Evolutionary conservation across 768 basidiomycete genomes (phyloP).

Genomic region (Russula emetica): DNA sequence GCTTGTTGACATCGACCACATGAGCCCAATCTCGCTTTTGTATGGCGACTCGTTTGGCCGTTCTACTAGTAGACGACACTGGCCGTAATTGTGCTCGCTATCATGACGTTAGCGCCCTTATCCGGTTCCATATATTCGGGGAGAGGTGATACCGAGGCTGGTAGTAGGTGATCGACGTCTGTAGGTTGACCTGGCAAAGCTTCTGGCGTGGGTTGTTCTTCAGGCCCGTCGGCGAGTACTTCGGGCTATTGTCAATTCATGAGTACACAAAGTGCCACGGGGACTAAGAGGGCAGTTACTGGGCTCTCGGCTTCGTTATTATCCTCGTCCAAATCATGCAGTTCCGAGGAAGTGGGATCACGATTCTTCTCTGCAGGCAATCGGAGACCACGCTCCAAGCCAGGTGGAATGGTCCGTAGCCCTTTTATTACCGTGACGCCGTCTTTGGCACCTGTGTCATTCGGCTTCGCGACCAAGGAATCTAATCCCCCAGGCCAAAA

Average conservation of each 20-base stretch:
- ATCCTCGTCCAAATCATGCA: conserved; percentile 29
- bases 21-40: conserved; percentile 97
- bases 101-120: conserved; percentile 21
- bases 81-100: conserved; percentile 61
- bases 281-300: neutral
- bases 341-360: conserved; percentile 40
- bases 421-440: conserved; percentile 40
- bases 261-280: neutral
- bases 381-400: conserved; percentile 74
- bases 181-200: conserved; percentile 26
- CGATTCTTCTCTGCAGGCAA: conserved; percentile 55
- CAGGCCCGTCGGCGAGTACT: neutral
- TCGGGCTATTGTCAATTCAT: conserved; percentile 3
- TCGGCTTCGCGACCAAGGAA: conserved; percentile 38
- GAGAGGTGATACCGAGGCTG: conserved; percentile 33
- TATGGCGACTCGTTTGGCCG: conserved; percentile 43
- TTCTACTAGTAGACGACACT: conserved; percentile 40
- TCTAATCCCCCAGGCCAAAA: conserved; percentile 94
- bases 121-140: neutral
- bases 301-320: neutral
- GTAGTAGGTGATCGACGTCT: conserved; percentile 77
- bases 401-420: conserved; percentile 73
- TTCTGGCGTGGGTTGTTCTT: conserved; percentile 29
- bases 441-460: conserved; percentile 27
- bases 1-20: conserved; percentile 88